Conservation (phyloP, 345 rosid genomes). For the Syzygium jambos region DNA sequence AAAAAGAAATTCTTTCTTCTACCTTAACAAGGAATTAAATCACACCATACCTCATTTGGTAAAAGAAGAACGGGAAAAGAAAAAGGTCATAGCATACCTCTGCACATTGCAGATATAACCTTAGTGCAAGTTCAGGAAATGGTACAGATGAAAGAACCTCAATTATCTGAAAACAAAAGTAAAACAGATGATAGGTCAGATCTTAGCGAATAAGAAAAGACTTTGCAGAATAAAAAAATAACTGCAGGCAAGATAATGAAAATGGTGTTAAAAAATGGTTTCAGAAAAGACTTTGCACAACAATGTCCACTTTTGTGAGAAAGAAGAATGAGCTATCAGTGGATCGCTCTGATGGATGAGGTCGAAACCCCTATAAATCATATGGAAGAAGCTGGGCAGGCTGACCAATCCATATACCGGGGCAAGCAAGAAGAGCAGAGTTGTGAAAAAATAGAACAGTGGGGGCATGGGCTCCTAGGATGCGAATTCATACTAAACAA, state of each 20-base stretch:
- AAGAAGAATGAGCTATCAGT: background rate
- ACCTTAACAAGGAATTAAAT: background rate
- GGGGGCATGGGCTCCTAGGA: background rate
- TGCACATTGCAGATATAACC: conserved; percentile 79
- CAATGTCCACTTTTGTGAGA: background rate
- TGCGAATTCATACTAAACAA: background rate
- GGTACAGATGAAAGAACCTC: conserved; percentile 62
- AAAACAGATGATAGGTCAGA: background rate
- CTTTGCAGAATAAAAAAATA: background rate
- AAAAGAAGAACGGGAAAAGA: background rate
- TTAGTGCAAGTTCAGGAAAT: conserved; percentile 75
- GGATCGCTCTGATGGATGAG: background rate
- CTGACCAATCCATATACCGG: background rate
- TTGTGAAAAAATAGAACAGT: background rate
- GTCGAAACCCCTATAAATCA: background rate
- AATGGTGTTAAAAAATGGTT: background rate
- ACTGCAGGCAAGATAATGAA: background rate
- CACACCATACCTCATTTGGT: background rate
- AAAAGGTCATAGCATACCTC: conserved; percentile 42
- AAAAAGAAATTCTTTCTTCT: background rate
- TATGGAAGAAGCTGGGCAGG: background rate
- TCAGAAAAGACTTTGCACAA: background rate
- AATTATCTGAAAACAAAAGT: conserved; percentile 39
- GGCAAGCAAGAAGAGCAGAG: background rate
- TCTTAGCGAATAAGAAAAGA: background rate